Evolutionary conservation across 441 rosid species (phyloP), one percentile per base, ranked within the genome.

Genomic region (Melastoma candidum): DNA sequence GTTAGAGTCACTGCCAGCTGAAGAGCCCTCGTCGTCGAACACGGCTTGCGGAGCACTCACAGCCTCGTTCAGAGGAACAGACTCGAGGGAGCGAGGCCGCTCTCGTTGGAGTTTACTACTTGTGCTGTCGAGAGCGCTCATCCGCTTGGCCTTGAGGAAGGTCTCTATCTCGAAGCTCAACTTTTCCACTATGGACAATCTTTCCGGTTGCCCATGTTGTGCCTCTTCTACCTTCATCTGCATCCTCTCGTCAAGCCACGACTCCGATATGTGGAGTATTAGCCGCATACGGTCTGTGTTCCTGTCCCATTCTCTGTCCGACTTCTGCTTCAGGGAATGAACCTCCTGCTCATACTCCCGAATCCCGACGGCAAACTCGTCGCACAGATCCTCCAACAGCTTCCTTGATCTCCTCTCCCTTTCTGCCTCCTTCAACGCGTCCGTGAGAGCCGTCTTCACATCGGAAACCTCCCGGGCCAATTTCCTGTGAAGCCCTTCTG

Each of bases 171-270:
- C 98, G 29, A 76, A 75, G 52, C 77, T 77, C 58, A 85, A 72
- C 59, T 80, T 82, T 55, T 82, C 90, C 62, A 63, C 78, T 32
- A 78, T 60, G 0, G 82, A 71, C n/a, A 64, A 63, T 58, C 64
- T 72, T 54, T 68, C 77, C 27, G 59, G 46, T 26, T 65, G 56
- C 50, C 81, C 68, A 68, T 60, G 48, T 62, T 81, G 74, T 47
- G 84, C 76, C 68, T 71, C 84, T 73, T 76, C 83, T 22, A 83
- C 66, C 72, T 71, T 86, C 87, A 77, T 89, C 69, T 89, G 97
- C 81, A 86, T 76, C 64, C 95, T 74, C 63, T 89, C 97, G 13
- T 93, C 97, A 46, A 93, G 84, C 97, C 99, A 89, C 59, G 95
- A 80, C 62, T 93, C 99, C 2, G 99, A 83, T 54, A 89, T 66